Evolutionary conservation across 345 rosid genomes (phyloP).

Genomic region (Lepidium africanum): DNA sequence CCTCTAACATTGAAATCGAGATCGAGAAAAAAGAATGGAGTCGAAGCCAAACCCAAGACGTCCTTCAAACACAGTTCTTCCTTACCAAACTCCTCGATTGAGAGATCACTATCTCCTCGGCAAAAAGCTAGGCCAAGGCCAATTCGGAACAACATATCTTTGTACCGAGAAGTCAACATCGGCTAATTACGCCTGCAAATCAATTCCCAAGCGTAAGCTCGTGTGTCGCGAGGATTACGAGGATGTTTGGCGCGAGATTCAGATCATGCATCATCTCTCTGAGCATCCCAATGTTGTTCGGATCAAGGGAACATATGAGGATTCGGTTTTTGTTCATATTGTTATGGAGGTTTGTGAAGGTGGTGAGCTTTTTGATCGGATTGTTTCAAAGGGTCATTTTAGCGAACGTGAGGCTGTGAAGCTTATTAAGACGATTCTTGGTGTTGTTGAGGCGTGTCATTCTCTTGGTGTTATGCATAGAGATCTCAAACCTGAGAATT

Average conservation of each 20-base stretch:
- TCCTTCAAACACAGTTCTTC: conserved; percentile 52
- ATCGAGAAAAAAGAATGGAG: conserved; percentile 19
- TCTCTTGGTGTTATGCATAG: conserved; percentile 97
- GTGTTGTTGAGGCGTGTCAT: conserved; percentile 90
- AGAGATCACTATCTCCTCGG: conserved; percentile 76
- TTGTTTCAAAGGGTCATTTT: conserved; percentile 89
- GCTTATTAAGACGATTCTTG: conserved; percentile 77
- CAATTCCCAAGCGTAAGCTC: conserved; percentile 88
- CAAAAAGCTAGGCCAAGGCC: conserved; percentile 95
- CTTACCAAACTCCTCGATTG: conserved; percentile 76
- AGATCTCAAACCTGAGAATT: conserved; percentile 98
- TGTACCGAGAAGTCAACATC: conserved; percentile 63
- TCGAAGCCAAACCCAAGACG: conserved; percentile 24
- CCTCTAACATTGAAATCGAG: conserved; percentile 4
- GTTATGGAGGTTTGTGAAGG: conserved; percentile 98
- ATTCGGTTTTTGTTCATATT: conserved; percentile 79
- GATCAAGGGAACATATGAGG: conserved; percentile 89
- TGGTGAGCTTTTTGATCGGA: conserved; percentile 95
- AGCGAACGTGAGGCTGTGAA: conserved; percentile 93
- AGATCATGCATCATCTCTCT: conserved; percentile 97
- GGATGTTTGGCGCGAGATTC: conserved; percentile 97
- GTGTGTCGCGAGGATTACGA: conserved; percentile 90
- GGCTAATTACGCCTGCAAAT: conserved; percentile 70
- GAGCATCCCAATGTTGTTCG: conserved; percentile 79
- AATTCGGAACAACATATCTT: conserved; percentile 88